Percentiles rank a stretch among this genome's conserved stretches.
These are phyloP conservation scores for Hirsutella rhossiliensis DNA, from an alignment of 2,329 filamentous ascomycete genomes.

Conservation along the genomic window DNA sequence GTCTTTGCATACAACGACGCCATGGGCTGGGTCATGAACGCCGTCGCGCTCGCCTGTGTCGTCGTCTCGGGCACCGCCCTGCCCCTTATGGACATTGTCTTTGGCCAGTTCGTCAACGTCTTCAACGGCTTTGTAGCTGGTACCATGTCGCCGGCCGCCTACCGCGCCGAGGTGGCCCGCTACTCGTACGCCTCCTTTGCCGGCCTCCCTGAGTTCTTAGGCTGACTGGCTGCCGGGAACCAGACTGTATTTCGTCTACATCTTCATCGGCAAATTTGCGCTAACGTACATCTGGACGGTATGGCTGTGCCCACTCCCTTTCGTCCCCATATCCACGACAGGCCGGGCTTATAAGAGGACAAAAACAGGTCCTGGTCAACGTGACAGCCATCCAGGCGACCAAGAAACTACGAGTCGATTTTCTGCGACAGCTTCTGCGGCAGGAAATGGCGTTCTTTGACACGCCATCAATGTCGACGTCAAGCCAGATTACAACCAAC, in stretches of 20 bases:
- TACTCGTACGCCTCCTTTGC: slow-evolving; percentile 24
- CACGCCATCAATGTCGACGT: slow-evolving; percentile 27
- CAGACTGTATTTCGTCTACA: slow-evolving; percentile 44
- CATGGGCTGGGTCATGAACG: slow-evolving; percentile 23
- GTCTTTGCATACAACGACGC: slow-evolving; percentile 26
- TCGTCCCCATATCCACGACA: no score
- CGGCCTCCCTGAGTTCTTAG: background rate
- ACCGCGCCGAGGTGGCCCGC: slow-evolving; percentile 35
- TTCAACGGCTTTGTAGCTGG: slow-evolving; percentile 44
- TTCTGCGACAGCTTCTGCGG: slow-evolving; percentile 24
- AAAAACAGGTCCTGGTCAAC: slow-evolving; percentile 19
- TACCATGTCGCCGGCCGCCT: slow-evolving; percentile 28
- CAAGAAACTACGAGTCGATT: slow-evolving; percentile 24
- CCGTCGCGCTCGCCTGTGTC: slow-evolving; percentile 21
- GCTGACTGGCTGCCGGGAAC: background rate
- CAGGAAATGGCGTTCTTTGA: slow-evolving; percentile 48
- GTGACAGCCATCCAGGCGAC: slow-evolving; percentile 24
- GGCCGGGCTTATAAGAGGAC: no score
- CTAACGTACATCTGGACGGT: slow-evolving; percentile 41
- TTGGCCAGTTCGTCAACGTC: slow-evolving; percentile 39
- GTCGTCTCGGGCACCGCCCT: slow-evolving; percentile 24
- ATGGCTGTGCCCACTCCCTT: no score
- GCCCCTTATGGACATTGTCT: slow-evolving; percentile 47
- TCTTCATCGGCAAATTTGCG: slow-evolving; percentile 42
- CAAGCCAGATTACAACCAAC: slow-evolving; percentile 35